These are phyloP conservation scores for Pseudopithomyces maydicus DNA, from an alignment of 2,329 filamentous ascomycete species.

Conservation along the genomic window DNA sequence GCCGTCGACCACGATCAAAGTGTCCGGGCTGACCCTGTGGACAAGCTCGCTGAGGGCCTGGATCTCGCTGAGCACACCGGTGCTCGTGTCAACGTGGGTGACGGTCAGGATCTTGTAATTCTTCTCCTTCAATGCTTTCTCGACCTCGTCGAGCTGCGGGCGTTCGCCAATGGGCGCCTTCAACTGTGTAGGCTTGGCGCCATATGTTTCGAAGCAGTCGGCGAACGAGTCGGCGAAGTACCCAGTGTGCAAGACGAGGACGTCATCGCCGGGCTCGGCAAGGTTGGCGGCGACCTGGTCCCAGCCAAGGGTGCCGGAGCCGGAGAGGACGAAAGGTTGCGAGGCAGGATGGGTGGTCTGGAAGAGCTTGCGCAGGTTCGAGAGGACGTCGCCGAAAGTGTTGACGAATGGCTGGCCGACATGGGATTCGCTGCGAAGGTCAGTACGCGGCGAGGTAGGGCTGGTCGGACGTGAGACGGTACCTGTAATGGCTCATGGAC, in stretches of 20 bases:
- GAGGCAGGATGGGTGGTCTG: constrained; percentile 80
- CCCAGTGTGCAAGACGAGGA: constrained; percentile 89
- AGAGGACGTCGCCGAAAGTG: constrained; percentile 86
- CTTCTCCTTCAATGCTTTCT: constrained; percentile 86
- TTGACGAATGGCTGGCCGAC: constrained; percentile 88
- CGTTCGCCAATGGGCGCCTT: constrained; percentile 87
- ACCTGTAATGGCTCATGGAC: constrained; percentile 95
- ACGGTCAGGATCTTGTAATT: constrained; percentile 93
- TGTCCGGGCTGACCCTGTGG: constrained; percentile 85
- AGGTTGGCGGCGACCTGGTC: constrained; percentile 95
- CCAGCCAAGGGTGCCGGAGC: constrained; percentile 95
- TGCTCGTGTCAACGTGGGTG: constrained; percentile 97
- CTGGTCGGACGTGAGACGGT: constrained; percentile 17
- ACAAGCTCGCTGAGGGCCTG: constrained; percentile 83
- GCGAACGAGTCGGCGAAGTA: constrained; percentile 97
- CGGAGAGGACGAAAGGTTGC: constrained; percentile 92
- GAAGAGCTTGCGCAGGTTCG: constrained; percentile 90
- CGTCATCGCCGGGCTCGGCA: constrained; percentile 85
- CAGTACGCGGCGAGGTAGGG: constrained; percentile 9
- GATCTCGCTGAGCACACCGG: constrained; percentile 91
- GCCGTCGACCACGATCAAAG: constrained; percentile 89
- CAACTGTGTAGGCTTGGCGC: constrained; percentile 85
- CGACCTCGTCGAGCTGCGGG: constrained; percentile 84
- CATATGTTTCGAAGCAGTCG: constrained; percentile 89
- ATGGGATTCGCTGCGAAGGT: constrained; percentile 77